Conservation (phyloP, 495 filamentous ascomycete genomes). For the Lepraria neglecta region DNA sequence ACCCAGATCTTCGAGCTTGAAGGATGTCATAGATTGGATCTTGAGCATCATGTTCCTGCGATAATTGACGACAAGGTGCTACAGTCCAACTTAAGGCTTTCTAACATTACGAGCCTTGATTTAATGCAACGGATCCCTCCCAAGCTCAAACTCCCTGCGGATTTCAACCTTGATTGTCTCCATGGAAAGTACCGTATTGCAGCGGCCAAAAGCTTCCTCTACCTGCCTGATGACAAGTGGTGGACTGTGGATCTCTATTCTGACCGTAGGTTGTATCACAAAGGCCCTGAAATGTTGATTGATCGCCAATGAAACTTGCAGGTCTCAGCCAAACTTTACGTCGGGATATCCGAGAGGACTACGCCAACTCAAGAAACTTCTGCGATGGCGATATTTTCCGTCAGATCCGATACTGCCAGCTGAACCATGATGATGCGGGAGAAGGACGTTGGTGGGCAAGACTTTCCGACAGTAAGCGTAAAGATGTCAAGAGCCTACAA, state of each 20-base stretch:
- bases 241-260: constrained; percentile 40
- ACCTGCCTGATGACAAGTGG: constrained; percentile 30
- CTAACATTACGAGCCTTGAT: not conserved
- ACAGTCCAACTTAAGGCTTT: not conserved
- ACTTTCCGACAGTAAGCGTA: constrained; percentile 1
- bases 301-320: not conserved
- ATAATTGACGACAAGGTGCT: not conserved
- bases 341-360: constrained; percentile 35
- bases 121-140: not conserved
- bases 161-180: constrained; percentile 16
- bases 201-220: constrained; percentile 30
- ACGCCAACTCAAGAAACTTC: constrained; percentile 32
- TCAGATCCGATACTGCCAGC: constrained; percentile 35
- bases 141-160: not conserved
- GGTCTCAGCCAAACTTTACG: not conserved
- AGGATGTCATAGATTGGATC: constrained; percentile 6
- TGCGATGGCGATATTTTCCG: constrained; percentile 38
- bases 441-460: not conserved
- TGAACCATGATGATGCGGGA: not conserved
- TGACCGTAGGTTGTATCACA: constrained; percentile 25
- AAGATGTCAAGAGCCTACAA: not conserved
- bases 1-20: constrained; percentile 2
- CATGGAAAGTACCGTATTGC: constrained; percentile 36
- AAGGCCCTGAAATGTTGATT: not conserved
- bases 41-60: constrained; percentile 3